Base-by-base conservation (phyloP, 768 basidiomycete genomes). In the Pholiota microspora region DNA sequence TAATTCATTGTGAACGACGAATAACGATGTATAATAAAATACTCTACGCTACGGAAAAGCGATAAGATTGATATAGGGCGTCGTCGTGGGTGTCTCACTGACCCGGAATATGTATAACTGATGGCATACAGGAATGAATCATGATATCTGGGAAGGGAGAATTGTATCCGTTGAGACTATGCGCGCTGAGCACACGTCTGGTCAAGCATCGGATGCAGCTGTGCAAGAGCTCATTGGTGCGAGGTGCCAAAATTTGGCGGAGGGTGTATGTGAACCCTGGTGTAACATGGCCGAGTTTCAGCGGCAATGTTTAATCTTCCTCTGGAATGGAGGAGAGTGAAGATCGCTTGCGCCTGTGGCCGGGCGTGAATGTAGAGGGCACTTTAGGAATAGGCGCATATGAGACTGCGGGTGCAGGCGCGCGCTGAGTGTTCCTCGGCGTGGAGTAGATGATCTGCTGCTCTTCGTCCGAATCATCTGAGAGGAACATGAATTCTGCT, bases 261-360 rank as follows among this genome's bases (percentile, higher is more conserved):
- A 56, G 54, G 61, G 56, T 61, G 49, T 49, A 15, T 25, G 56
- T 59, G 40, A 36, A 23, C 42, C 44, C 40, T 52, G 50, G 31
- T 25, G 53, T 35, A 44, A 40, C 48, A 54, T 51, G 49, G 55
- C 34, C 50, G 47, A n/a, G 27, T 48, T 46, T 32, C 18, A n/a
- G n/a, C n/a, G n/a, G n/a, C n/a, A 36, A 31, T n/a, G 27, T 35
- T 56, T 62, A 67, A 55, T 66, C 66, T 55, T 69, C 67, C 57
- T 69, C 67, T 28, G 66, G 65, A 42, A 69, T 69, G 16, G 64
- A 52, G 28, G 61, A 66, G 29, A 69, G 55, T 10, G 64, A 62
- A 40, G 59, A 59, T 32, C 59, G 58, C 48, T 65, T 65, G 44
- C 63, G 57, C 47, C 64, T 56, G 47, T 64, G 66, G n/a, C 62